Conservation (phyloP, 768 basidiomycete species). For the Artomyces pyxidatus region DNA sequence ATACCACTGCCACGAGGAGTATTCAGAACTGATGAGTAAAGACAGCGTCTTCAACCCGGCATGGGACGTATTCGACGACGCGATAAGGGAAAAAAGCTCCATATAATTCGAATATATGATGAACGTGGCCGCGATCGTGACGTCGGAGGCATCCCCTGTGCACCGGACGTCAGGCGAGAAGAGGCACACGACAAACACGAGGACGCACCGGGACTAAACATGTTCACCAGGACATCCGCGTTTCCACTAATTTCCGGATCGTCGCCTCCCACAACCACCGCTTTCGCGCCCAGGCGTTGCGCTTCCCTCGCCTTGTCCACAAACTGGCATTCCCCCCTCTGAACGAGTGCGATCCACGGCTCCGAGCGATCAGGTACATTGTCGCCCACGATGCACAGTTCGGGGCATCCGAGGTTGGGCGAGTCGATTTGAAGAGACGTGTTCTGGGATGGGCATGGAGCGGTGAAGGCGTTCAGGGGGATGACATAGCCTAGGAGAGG, state of each 20-base stretch:
- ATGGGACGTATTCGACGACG: conserved; percentile 70
- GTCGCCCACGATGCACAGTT: conserved; percentile 49
- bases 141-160: conserved; percentile 77
- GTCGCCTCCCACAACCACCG: conserved; percentile 88
- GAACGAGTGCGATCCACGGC: conserved; percentile 85
- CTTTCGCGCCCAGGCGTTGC: conserved; percentile 64
- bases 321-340: conserved; percentile 87
- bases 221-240: conserved; percentile 75
- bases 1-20: conserved; percentile 89
- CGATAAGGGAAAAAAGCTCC: conserved; percentile 60
- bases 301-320: conserved; percentile 65
- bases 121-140: conserved; percentile 79
- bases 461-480: conserved; percentile 28
- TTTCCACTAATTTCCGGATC: conserved; percentile 55
- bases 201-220: conserved; percentile 81
- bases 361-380: conserved; percentile 53
- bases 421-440: conserved; percentile 3
- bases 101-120: conserved; percentile 80
- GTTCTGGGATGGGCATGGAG: conserved; percentile 34
- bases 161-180: conserved; percentile 3
- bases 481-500: conserved; percentile 30
- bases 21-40: conserved; percentile 68
- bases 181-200: conserved; percentile 4
- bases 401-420: conserved; percentile 58
- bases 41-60: conserved; percentile 70